Evolutionary conservation across 2,329 filamentous ascomycete species (phyloP), one percentile per base, ranked within the genome.

Genomic region (Fusarium sp.): DNA sequence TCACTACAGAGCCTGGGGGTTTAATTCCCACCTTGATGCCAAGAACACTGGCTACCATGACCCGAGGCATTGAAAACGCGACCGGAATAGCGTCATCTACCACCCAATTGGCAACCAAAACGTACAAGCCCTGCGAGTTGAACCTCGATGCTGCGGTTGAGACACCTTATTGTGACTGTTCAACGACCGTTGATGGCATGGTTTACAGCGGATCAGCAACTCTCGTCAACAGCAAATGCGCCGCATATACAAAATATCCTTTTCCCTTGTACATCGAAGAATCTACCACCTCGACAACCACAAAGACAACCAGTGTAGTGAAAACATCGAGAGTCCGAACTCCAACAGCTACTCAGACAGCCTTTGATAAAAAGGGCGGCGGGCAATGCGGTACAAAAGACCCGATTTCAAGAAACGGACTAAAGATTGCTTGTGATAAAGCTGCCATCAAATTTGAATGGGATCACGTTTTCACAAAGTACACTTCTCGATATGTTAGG

Each of bases 301-400:
- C 37, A 10, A 18, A 52, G 12, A 35, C 47, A 3, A 8, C 11
- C 5, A 29, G 47, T 3, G n/a, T 35, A 11, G 35, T 15, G 8
- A 24, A 24, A 9, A 29, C 55, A 6, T 58, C 48, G 6, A 63
- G 43, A 16, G 12, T 64, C 3, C 35, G 37, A 2, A 67, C 64
- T 1, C 64, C 64, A 9, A 23, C 57, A 2, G 61, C 64, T 1
- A 53, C 35, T 8, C 61, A 62, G 20, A 49, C 56, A 3, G 37
- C 41, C 10, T 47, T 58, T 2, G 57, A 63, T 26, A 63, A 63
- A 11, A 35, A 63, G 3, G 65, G 63, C 11, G 16, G 18, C 10
- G 53, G 63, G 3, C 52, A 68, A 26, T 68, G 57, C 20, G 37
- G 62, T 3, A 68, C 57, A 2, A 23, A 29, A 4, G 62, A 66